Evolutionary conservation across 306 rosid species (phyloP), one percentile per base, ranked within the genome.

Genomic region (Bauhinia variegata): DNA sequence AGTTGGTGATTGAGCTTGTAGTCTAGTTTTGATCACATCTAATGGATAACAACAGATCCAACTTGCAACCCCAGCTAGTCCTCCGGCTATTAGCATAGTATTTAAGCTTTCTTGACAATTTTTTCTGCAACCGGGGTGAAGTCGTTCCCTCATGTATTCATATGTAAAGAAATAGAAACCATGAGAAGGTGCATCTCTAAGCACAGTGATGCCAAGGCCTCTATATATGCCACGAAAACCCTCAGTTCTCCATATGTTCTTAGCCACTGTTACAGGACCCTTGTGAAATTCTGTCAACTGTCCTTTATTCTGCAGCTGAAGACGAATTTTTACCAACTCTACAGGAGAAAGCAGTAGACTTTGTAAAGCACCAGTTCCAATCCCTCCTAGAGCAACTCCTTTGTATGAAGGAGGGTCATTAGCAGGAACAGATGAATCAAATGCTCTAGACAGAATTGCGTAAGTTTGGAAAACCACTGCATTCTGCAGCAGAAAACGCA

Each of bases 381-480:
- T 4, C 70, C 97, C 99, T 54, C 89, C 97, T 15, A 88, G 66
- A 36, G 85, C 87, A 43, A 89, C 93, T 14, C 88, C 88, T 69
- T 75, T 83, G 80, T 83, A 83, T 5, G 97, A 79, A 14, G 96
- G 89, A 65, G 97, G 96, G 53, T 82, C 85, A 4, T 63, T 74
- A 11, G 78, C 1, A 15, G 89, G 77, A 42, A 58, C 48, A 0
- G 83, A 71, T 8, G 81, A 2, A 75, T 86, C 95, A 38, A 80
- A 76, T 66, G 82, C 87, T 30, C 95, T 82, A 9, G 96, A 88
- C 41, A 90, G 85, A 16, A 80, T 46, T 8, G 91, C 90, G 19
- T 88, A 90, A 53, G 82, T 80, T 76, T 93, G 99, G 75, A 93
- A 93, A 59, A 83, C 97, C 70, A 81, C 63, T 2, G 99, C 97